Evolutionary conservation across 352 stramenopile genomes (phyloP).

Genomic region (Achlya hypogyna): DNA sequence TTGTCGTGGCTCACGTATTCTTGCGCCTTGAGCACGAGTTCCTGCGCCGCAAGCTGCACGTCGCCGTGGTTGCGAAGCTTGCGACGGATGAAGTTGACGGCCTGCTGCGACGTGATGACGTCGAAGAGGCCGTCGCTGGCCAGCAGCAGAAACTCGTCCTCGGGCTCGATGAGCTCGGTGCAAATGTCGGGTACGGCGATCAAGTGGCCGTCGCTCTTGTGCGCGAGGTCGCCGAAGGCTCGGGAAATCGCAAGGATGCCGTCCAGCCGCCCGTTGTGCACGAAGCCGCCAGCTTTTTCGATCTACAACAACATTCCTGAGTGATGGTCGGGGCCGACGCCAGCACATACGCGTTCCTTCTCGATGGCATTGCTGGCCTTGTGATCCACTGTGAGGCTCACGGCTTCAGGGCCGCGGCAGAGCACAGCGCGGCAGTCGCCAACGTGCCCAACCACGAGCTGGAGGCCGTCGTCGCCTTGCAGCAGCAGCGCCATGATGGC

Average conservation of each 20-base stretch:
- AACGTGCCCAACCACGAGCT: slow-evolving; percentile 80
- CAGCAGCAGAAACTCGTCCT: slow-evolving; percentile 86
- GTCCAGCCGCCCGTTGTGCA: slow-evolving; percentile 83
- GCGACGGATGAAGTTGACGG: slow-evolving; percentile 85
- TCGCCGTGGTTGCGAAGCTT: slow-evolving; percentile 82
- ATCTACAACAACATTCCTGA: slow-evolving; percentile 28
- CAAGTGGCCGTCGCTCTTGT: slow-evolving; percentile 84
- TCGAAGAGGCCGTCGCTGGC: slow-evolving; percentile 90
- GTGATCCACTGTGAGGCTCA: slow-evolving; percentile 83
- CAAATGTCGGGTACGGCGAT: slow-evolving; percentile 76
- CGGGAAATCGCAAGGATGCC: slow-evolving; percentile 81
- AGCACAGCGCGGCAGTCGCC: slow-evolving; percentile 87
- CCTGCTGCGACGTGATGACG: slow-evolving; percentile 83
- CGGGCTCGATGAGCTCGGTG: slow-evolving; percentile 41
- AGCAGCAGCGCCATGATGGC: slow-evolving; percentile 54
- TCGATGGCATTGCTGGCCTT: slow-evolving; percentile 73
- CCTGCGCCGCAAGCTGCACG: slow-evolving; percentile 81
- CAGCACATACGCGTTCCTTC: slow-evolving; percentile 31
- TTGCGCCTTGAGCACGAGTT: slow-evolving; percentile 81
- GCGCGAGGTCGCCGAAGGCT: slow-evolving; percentile 81
- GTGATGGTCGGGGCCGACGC: not conserved
- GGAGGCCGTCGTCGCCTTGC: slow-evolving; percentile 26
- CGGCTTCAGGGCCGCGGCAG: slow-evolving; percentile 51
- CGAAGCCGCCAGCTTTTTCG: slow-evolving; percentile 68
- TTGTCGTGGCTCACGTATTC: slow-evolving; percentile 88